Conservation (phyloP, 2,329 filamentous ascomycete genomes). For the Chaetomium strumarium region DNA sequence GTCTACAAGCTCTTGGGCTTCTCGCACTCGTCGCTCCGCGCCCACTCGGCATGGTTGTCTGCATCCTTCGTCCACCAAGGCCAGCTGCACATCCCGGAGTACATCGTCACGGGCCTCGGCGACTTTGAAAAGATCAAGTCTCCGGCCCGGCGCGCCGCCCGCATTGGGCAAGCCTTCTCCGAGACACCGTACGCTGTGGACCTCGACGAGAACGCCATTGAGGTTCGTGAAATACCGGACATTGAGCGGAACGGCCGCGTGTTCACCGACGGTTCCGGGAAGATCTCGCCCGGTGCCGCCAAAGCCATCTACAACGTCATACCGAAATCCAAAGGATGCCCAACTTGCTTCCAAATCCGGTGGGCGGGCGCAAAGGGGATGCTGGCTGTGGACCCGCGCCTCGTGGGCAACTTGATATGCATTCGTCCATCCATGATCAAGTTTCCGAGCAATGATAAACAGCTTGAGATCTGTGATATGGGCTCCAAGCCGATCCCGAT, state of each 20-base stretch:
- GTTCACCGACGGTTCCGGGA: conserved; percentile 78
- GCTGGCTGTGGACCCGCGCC: conserved; percentile 60
- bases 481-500: conserved; percentile 62
- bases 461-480: conserved; percentile 68
- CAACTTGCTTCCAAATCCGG: conserved; percentile 70
- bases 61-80: conserved; percentile 38
- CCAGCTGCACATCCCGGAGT: conserved; percentile 32
- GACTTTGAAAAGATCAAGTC: conserved; percentile 46
- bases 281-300: conserved; percentile 57
- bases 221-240: conserved; percentile 38
- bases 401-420: conserved; percentile 52
- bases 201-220: conserved; percentile 36
- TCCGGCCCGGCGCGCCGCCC: conserved; percentile 51
- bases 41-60: conserved; percentile 63
- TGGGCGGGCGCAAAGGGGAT: conserved; percentile 73
- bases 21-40: conserved; percentile 69
- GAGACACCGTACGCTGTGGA: conserved; percentile 63
- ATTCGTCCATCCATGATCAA: conserved; percentile 76
- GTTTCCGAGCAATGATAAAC: conserved; percentile 53
- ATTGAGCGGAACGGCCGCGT: conserved; percentile 48
- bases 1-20: conserved; percentile 66
- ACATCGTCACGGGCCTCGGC: conserved; percentile 45
- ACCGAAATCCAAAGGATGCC: conserved; percentile 40
- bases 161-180: conserved; percentile 64
- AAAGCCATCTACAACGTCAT: conserved; percentile 53